A percentile compares a stretch with the other conserved stretches of the same genome.
Evolutionary conservation across 768 basidiomycete species (phyloP).

Genomic region (Boletus vermiculosoides): DNA sequence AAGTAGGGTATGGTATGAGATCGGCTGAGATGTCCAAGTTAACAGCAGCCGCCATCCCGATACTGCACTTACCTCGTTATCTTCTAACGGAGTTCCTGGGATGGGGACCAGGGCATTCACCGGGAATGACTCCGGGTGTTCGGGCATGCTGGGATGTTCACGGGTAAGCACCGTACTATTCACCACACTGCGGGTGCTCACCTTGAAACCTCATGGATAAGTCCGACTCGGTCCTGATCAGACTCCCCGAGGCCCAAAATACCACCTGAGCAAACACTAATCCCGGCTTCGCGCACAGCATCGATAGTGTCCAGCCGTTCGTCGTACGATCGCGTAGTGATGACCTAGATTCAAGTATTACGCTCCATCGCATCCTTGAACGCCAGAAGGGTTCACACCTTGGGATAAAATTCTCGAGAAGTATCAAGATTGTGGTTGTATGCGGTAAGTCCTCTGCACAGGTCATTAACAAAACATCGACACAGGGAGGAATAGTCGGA

Average conservation of each 20-base stretch:
- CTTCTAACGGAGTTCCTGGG: conserved; percentile 87
- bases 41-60: conserved; percentile 2
- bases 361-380: not conserved
- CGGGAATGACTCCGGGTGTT: conserved; percentile 98
- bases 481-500: not conserved
- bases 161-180: conserved; percentile 3
- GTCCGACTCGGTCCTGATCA: conserved; percentile 84
- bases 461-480: not conserved
- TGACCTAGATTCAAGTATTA: conserved; percentile 57
- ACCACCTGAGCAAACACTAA: conserved; percentile 96
- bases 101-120: conserved; percentile 98
- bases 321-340: conserved; percentile 92
- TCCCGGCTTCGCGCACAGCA: conserved; percentile 91
- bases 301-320: conserved; percentile 87
- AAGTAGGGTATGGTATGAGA: conserved; percentile 79
- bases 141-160: conserved; percentile 64
- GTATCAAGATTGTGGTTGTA: conserved; percentile 99
- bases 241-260: conserved; percentile 93
- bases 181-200: conserved; percentile 37
- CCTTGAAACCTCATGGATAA: conserved; percentile 94
- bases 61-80: conserved; percentile 65
- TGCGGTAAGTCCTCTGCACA: conserved; percentile 79
- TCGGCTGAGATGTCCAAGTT: conserved; percentile 49
- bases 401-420: conserved; percentile 93
- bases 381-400: conserved; percentile 45